These are phyloP conservation scores for Fragaria ananassa DNA, from an alignment of 306 rosid species.

Conservation along the genomic window DNA sequence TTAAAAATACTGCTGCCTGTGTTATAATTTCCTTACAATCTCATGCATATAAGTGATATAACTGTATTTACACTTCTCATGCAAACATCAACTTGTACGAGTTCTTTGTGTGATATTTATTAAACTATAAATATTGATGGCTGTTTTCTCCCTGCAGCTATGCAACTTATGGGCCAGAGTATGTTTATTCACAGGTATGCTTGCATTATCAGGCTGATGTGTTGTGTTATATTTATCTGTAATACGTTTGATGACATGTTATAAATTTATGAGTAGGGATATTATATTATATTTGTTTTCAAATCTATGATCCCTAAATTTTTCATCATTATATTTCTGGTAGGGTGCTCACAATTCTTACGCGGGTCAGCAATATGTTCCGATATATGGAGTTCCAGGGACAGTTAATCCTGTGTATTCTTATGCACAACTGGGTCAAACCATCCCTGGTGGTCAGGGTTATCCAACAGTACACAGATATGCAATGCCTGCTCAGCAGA, in stretches of 20 bases:
- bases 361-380: slow-evolving; percentile 79
- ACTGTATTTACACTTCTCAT: slow-evolving; percentile 35
- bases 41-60: slow-evolving; percentile 31
- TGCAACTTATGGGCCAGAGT: slow-evolving; percentile 86
- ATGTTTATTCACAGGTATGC: slow-evolving; percentile 68
- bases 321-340: slow-evolving; percentile 16
- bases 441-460: slow-evolving; percentile 71
- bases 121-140: slow-evolving; percentile 34
- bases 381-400: slow-evolving; percentile 84
- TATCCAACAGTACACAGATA: slow-evolving; percentile 74
- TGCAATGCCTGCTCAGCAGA: slow-evolving; percentile 74
- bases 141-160: slow-evolving; percentile 64
- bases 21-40: slow-evolving; percentile 17
- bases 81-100: slow-evolving; percentile 27
- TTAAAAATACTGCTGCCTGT: slow-evolving; percentile 9
- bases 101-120: slow-evolving; percentile 33
- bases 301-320: slow-evolving; percentile 3
- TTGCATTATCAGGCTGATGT: not conserved
- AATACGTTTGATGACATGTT: not conserved
- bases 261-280: slow-evolving; percentile 20
- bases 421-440: slow-evolving; percentile 79
- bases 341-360: slow-evolving; percentile 72
- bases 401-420: slow-evolving; percentile 60
- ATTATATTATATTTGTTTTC: not conserved
- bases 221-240: not conserved